Base-by-base conservation (phyloP, 768 basidiomycete genomes). In the Lactarius vividus region DNA sequence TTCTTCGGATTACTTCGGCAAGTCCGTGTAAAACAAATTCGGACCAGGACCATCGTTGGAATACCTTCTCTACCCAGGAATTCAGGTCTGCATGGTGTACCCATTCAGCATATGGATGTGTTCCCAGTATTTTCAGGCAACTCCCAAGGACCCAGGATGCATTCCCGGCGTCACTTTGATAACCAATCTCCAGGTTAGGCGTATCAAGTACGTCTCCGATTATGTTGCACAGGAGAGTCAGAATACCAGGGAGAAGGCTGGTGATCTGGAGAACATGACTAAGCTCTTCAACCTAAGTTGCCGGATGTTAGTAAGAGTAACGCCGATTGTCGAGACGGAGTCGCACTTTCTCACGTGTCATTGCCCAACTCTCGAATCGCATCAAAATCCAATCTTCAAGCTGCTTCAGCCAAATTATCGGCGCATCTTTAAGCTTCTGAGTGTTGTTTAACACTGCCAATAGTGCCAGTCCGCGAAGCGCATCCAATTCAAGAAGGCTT, bases 1-100 rank as follows among this genome's bases (percentile, higher is more conserved):
- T 81, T 10, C 79, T 77, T 44, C 79, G 75, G 3, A 79, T 71
- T 9, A 89, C 77, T 35, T 75, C 75, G 0, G 81, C 82, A 20
- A 91, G 72, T 3, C 85, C 87, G 37, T 78, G 77, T 18, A 94
- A 72, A 4, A 84, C 85, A 63, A 78, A 75, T 8, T 81, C 79
- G 8, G 85, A 87, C 82, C 82, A 85, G 5, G 77, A 75, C 88
- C 89, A 94, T 49, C 76, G 79, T 55, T 77, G 74, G 0, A 82
- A 72, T 23, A 81, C 77, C 39, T 72, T 74, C 57, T 65, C 75
- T 1, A 79, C 79, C 88, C 89, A 91, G 2, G 62, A 54, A 1
- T 63, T 70, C 7, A 89, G 29, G 61, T 89, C 81, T 1, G 85
- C 77, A 33, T 76, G 71, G 3, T 75, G 74, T 1, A 69, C 71